Conservation (phyloP, 257 asterid genomes). For the Solanum chaucha region DNA sequence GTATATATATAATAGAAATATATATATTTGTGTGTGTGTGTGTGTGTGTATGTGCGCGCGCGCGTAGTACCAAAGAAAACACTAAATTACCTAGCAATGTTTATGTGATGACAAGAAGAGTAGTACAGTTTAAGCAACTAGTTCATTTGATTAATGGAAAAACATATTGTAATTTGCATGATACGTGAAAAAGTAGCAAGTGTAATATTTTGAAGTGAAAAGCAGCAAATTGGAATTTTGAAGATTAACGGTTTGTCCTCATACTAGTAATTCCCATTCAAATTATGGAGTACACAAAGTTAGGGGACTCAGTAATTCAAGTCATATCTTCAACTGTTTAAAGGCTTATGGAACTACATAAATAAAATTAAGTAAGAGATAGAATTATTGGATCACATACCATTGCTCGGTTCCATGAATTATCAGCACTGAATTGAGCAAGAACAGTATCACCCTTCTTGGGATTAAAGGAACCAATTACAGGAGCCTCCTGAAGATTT, state of each 20-base stretch:
- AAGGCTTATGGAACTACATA: background rate
- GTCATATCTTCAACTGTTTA: background rate
- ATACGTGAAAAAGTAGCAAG: background rate
- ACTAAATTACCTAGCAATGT: background rate
- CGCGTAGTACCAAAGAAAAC: background rate
- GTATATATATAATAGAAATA: too few species aligned
- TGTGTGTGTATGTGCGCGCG: background rate
- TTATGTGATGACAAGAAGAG: background rate
- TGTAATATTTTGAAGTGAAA: background rate
- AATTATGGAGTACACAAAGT: background rate
- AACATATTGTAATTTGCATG: background rate
- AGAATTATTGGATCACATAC: slow-evolving; percentile 24
- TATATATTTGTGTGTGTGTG: too few species aligned
- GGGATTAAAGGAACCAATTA: slow-evolving; percentile 80
- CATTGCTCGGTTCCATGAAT: slow-evolving; percentile 99
- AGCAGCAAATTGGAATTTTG: background rate
- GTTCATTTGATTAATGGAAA: background rate
- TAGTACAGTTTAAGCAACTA: background rate
- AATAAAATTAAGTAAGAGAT: background rate
- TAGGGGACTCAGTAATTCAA: background rate
- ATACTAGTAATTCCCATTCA: background rate
- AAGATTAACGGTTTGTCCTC: background rate
- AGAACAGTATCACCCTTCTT: slow-evolving; percentile 80
- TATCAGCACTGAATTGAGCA: slow-evolving; percentile 82
- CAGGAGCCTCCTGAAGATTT: slow-evolving; percentile 74